These are phyloP conservation scores for Dacryopinax spathularia DNA, from an alignment of 768 basidiomycete species.

Conservation along the genomic window DNA sequence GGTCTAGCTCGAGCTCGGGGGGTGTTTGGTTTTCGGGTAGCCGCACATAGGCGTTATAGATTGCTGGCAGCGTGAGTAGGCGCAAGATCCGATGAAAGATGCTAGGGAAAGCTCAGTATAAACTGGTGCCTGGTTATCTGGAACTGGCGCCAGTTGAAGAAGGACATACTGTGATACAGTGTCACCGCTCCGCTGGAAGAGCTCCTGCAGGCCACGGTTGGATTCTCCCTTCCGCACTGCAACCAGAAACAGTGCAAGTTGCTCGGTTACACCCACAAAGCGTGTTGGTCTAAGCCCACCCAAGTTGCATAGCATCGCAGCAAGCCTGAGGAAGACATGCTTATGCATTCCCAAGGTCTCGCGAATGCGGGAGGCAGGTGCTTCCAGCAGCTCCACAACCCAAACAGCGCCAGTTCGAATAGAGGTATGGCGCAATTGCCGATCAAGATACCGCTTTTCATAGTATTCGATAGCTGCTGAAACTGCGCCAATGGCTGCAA, in stretches of 20 bases:
- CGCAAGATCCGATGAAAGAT: slow-evolving; percentile 16
- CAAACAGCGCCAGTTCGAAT: slow-evolving; percentile 16
- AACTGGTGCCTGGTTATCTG: no score
- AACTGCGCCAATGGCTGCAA: no score
- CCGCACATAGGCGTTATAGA: slow-evolving; percentile 17
- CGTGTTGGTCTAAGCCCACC: slow-evolving; percentile 15
- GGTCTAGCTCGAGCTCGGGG: slow-evolving; percentile 13
- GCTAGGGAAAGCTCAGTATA: slow-evolving; percentile 8
- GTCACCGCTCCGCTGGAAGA: slow-evolving; percentile 27
- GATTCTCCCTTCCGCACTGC: slow-evolving; percentile 20
- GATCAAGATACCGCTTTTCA: no score
- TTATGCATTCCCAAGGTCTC: slow-evolving; percentile 20
- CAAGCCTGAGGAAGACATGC: slow-evolving; percentile 21
- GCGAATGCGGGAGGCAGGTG: slow-evolving; percentile 13
- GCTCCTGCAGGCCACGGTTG: slow-evolving; percentile 22
- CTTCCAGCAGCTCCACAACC: slow-evolving; percentile 15
- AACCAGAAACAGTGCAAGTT: slow-evolving; percentile 28
- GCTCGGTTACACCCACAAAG: slow-evolving; percentile 24
- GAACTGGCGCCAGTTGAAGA: neutral
- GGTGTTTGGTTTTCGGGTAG: slow-evolving; percentile 15
- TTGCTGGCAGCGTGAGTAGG: slow-evolving; percentile 17
- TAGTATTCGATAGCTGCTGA: no score
- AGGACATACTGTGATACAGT: slow-evolving; percentile 25
- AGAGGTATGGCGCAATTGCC: no score
- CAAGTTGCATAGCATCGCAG: slow-evolving; percentile 13